Evolutionary conservation across 2,329 filamentous ascomycete species (phyloP).

Genomic region (Aureobasidium sp.): DNA sequence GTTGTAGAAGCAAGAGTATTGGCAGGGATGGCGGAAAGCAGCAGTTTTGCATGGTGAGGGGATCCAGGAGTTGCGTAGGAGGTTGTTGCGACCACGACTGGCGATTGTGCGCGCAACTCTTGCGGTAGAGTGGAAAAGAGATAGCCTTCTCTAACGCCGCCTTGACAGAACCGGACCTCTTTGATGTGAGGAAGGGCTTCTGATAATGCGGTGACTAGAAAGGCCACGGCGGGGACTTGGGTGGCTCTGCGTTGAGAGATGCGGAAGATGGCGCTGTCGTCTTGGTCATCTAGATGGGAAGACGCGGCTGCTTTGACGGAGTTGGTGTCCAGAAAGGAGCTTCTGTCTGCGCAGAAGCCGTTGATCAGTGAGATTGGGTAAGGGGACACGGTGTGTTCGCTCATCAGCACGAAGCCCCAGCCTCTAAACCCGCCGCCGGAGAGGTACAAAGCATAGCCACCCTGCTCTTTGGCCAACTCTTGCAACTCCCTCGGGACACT

Average conservation of each 20-base stretch:
- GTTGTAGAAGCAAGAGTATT: constrained; percentile 17
- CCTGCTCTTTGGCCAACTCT: constrained; percentile 36
- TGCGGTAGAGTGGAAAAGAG: constrained; percentile 63
- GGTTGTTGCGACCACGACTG: constrained; percentile 56
- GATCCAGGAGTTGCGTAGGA: constrained; percentile 41
- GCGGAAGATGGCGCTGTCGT: constrained; percentile 49
- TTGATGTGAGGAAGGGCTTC: constrained; percentile 63
- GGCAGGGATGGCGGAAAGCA: constrained; percentile 43
- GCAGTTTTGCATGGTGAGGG: constrained; percentile 40
- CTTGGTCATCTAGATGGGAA: constrained; percentile 8
- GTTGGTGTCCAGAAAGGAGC: constrained; percentile 53
- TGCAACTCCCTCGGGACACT: constrained; percentile 49
- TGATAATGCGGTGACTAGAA: constrained; percentile 70
- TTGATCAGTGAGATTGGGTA: constrained; percentile 83
- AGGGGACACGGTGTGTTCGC: constrained; percentile 61
- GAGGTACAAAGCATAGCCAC: constrained; percentile 66
- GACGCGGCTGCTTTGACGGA: constrained; percentile 36
- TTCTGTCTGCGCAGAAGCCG: constrained; percentile 60
- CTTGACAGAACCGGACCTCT: constrained; percentile 74
- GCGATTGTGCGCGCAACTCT: constrained; percentile 56
- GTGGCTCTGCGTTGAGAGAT: constrained; percentile 71
- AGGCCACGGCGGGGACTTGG: constrained; percentile 78
- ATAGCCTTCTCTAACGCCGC: constrained; percentile 78
- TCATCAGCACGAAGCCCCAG: constrained; percentile 86
- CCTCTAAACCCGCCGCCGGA: constrained; percentile 87